A percentile compares a stretch with the other conserved stretches of the same genome.
These are phyloP conservation scores for Pelargonium fulgidum DNA, from an alignment of 441 rosid genomes.

Conservation along the genomic window DNA sequence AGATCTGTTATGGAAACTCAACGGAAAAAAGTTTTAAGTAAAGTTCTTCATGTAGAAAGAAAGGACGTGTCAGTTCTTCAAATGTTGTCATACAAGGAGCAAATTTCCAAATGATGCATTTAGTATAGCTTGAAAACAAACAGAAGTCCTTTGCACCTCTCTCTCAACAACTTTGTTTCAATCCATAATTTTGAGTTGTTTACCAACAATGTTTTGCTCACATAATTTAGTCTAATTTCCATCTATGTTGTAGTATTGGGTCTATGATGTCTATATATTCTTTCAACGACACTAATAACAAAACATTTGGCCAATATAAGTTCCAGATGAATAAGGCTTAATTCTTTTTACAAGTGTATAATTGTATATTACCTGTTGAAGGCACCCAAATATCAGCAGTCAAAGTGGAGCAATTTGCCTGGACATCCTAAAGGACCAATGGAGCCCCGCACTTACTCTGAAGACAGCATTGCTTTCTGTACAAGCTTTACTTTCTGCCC, in stretches of 20 bases:
- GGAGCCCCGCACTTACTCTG: slow-evolving; percentile 98
- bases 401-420: slow-evolving; percentile 97
- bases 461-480: slow-evolving; percentile 95
- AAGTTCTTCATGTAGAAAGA: too few relatives aligned
- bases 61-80: too few relatives aligned
- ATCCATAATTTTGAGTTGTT: neutral
- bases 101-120: too few relatives aligned
- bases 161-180: neutral
- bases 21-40: too few relatives aligned
- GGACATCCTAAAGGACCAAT: slow-evolving; percentile 92
- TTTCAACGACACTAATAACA: slow-evolving; percentile 1
- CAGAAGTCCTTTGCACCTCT: neutral
- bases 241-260: neutral
- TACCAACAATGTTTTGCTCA: neutral
- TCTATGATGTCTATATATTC: too few relatives aligned
- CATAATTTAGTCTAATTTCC: neutral
- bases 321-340: slow-evolving; percentile 14
- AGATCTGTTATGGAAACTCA: too few relatives aligned
- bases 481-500: slow-evolving; percentile 89
- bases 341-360: slow-evolving; percentile 8
- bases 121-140: too few relatives aligned
- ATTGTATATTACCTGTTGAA: slow-evolving; percentile 21
- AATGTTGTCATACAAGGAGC: too few relatives aligned
- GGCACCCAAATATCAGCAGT: slow-evolving; percentile 99
- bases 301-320: neutral